These are phyloP conservation scores for Trametes cinnabarina DNA, from an alignment of 768 basidiomycete genomes.

Conservation along the genomic window DNA sequence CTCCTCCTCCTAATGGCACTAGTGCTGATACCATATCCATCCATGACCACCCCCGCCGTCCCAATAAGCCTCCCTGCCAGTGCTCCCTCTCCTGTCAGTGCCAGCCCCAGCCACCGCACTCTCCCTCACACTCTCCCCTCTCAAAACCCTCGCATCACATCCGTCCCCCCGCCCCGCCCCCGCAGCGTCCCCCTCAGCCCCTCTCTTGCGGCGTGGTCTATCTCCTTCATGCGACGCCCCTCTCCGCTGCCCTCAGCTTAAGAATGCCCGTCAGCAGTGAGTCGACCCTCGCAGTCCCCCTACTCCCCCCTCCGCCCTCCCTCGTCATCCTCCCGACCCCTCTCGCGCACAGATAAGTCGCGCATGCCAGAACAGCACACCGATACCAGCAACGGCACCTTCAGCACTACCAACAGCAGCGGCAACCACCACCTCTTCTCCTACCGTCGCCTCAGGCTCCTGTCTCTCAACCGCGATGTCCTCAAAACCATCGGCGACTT, in stretches of 20 bases:
- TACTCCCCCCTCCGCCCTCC: neutral
- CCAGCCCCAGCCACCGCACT: neutral
- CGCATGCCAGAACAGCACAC: neutral
- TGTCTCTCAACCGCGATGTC: slow-evolving; percentile 22
- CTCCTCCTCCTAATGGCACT: neutral
- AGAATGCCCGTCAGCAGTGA: slow-evolving; percentile 16
- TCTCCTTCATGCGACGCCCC: slow-evolving; percentile 9
- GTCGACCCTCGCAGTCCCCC: slow-evolving; percentile 1
- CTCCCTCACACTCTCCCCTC: neutral
- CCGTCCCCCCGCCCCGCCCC: neutral
- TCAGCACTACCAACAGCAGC: too few relatives aligned
- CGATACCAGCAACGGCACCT: too few relatives aligned
- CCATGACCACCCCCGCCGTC: slow-evolving; percentile 9
- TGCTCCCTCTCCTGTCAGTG: neutral
- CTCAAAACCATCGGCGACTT: slow-evolving; percentile 19
- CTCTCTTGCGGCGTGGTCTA: slow-evolving; percentile 7
- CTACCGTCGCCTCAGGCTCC: slow-evolving; percentile 10
- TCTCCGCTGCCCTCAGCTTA: neutral
- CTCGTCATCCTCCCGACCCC: neutral
- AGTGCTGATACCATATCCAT: slow-evolving; percentile 11
- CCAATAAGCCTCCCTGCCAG: slow-evolving; percentile 6
- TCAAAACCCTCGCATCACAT: neutral
- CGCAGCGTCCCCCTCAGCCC: neutral
- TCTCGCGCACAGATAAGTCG: neutral
- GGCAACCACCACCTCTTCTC: neutral